Evolutionary conservation across 2,329 filamentous ascomycete species (phyloP).

Genomic region (Ophiostoma novo-ulmi): DNA sequence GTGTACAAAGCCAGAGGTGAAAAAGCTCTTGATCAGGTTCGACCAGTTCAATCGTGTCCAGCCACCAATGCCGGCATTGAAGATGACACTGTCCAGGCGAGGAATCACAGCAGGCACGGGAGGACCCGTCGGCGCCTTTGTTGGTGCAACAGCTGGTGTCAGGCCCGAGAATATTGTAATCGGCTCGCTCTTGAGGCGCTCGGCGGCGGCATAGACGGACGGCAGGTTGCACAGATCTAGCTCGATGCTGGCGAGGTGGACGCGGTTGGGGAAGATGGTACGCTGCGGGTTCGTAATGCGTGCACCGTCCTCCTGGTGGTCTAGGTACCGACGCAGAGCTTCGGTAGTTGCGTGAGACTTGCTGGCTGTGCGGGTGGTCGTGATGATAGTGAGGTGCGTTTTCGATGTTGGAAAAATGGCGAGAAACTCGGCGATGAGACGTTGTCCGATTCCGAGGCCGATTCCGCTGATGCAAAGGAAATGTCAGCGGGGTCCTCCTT

Average conservation of each 20-base stretch:
- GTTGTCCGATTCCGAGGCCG: constrained; percentile 75
- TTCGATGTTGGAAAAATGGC: constrained; percentile 58
- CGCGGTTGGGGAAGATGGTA: constrained; percentile 43
- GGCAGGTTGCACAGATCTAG: constrained; percentile 57
- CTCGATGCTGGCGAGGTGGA: constrained; percentile 56
- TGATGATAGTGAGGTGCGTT: constrained; percentile 70
- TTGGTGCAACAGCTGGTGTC: not conserved
- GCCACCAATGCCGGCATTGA: constrained; percentile 85
- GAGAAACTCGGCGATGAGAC: constrained; percentile 87
- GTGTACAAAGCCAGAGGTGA: constrained; percentile 58
- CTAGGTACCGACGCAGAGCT: constrained; percentile 59
- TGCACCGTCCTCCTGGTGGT: constrained; percentile 33
- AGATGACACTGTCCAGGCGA: constrained; percentile 70
- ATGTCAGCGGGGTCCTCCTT: not conserved
- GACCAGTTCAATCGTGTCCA: constrained; percentile 76
- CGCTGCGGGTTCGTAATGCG: constrained; percentile 38
- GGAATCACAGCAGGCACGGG: constrained; percentile 47
- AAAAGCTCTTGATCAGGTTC: constrained; percentile 47
- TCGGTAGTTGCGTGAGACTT: constrained; percentile 71
- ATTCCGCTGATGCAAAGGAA: constrained; percentile 59
- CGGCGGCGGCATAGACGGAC: constrained; percentile 47
- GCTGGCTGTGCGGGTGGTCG: constrained; percentile 69
- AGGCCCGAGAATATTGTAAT: constrained; percentile 41
- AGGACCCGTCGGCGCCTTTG: not conserved
- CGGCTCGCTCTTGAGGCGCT: constrained; percentile 41